A percentile compares a stretch with the other conserved stretches of the same genome.
These are phyloP conservation scores for Ligustrum vulgare DNA, from an alignment of 257 asterid species.

Conservation along the genomic window DNA sequence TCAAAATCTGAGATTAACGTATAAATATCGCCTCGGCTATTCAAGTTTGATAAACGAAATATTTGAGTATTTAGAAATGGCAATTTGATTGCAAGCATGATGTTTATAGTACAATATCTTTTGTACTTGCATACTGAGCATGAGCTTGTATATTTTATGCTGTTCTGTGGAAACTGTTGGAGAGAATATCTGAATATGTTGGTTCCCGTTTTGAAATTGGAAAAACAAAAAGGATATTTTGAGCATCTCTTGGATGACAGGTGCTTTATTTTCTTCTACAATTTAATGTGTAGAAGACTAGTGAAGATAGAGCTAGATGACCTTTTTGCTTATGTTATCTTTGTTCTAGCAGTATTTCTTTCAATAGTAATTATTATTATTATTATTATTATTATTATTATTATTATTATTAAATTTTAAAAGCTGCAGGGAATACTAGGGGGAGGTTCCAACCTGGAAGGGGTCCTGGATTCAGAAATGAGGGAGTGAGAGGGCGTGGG, in stretches of 20 bases:
- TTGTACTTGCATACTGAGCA: background rate
- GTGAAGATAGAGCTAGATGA: background rate
- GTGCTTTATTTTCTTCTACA: background rate
- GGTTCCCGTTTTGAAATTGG: background rate
- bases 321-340: background rate
- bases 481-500: constrained; percentile 73
- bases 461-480: constrained; percentile 55
- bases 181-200: background rate
- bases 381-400: too few species aligned
- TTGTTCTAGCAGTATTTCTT: background rate
- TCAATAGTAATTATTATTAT: background rate
- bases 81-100: background rate
- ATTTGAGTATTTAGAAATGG: background rate
- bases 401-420: too few species aligned
- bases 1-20: background rate
- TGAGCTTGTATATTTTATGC: background rate
- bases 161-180: background rate
- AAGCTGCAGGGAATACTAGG: constrained; percentile 38
- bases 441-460: constrained; percentile 56
- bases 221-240: background rate
- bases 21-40: background rate
- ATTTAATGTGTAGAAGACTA: background rate
- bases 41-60: background rate
- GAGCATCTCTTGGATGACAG: background rate
- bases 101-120: background rate